These are phyloP conservation scores for Gossypium anomalum DNA, from an alignment of 345 rosid genomes.

Conservation along the genomic window DNA sequence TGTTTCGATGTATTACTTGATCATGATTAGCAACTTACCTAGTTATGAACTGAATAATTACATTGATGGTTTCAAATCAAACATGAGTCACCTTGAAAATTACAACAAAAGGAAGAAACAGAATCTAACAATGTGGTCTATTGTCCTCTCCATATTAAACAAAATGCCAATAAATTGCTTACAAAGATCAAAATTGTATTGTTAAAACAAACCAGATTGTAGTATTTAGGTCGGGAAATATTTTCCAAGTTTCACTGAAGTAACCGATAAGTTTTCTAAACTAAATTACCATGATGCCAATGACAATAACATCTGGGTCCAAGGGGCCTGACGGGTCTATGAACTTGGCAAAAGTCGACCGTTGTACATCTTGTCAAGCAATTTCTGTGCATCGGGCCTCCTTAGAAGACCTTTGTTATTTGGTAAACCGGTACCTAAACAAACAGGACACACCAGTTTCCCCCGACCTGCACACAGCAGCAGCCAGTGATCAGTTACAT, in stretches of 20 bases:
- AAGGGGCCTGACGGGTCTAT: conserved; percentile 12
- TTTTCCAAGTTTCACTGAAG: neutral
- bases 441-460: conserved; percentile 89
- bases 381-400: conserved; percentile 77
- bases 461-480: conserved; percentile 64
- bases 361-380: conserved; percentile 91
- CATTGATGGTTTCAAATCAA: no score
- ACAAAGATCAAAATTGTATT: neutral
- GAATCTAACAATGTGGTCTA: neutral
- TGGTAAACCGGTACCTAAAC: conserved; percentile 88
- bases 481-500: neutral
- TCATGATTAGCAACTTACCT: no score
- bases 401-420: conserved; percentile 90
- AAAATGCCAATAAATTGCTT: neutral
- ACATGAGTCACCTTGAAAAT: no score
- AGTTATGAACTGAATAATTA: no score
- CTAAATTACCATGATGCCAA: neutral
- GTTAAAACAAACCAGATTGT: neutral
- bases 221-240: neutral
- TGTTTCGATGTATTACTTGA: no score
- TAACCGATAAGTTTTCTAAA: neutral
- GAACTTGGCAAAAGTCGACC: conserved; percentile 77
- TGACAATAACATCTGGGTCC: neutral
- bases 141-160: neutral
- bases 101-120: no score